Evolutionary conservation across 108 stramenopile species (phyloP).

Genomic region (Skeletonema potamos): DNA sequence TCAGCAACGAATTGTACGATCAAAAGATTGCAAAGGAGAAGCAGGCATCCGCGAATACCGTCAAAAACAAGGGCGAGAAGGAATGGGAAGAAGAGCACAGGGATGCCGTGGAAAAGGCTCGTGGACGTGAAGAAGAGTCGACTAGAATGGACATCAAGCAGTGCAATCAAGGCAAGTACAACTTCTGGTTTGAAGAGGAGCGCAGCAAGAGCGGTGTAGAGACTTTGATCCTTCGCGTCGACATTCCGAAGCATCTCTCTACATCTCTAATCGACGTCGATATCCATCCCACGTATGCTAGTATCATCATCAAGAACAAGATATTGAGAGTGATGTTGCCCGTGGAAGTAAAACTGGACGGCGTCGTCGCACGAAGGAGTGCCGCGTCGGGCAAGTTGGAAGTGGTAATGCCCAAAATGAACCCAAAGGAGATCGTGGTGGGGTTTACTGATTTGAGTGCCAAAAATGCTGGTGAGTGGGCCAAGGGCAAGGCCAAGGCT

Average conservation of each 20-base stretch:
- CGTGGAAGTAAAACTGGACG: conserved; percentile 59
- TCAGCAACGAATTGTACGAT: conserved; percentile 80
- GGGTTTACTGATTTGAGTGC: conserved; percentile 20
- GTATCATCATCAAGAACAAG: conserved; percentile 82
- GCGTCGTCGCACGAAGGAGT: conserved; percentile 58
- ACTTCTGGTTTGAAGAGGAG: conserved; percentile 74
- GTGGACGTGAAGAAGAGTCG: background rate
- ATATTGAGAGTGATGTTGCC: conserved; percentile 66
- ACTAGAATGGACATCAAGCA: conserved; percentile 41
- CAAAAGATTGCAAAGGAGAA: conserved; percentile 83
- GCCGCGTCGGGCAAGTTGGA: conserved; percentile 75
- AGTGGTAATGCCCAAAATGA: conserved; percentile 78
- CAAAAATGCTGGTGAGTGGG: background rate
- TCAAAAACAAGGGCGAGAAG: conserved; percentile 44
- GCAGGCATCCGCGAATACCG: conserved; percentile 47
- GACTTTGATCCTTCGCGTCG: conserved; percentile 51
- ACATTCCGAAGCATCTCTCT: conserved; percentile 69
- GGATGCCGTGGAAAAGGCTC: background rate
- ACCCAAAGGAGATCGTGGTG: conserved; percentile 38
- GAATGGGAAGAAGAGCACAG: conserved; percentile 54
- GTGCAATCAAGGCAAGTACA: conserved; percentile 75
- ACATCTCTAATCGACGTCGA: conserved; percentile 85
- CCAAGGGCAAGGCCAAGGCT: background rate
- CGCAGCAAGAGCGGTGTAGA: conserved; percentile 7
- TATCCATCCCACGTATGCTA: conserved; percentile 80